Conservation (phyloP, 2,329 filamentous ascomycete species). For the Alternaria sp. region DNA sequence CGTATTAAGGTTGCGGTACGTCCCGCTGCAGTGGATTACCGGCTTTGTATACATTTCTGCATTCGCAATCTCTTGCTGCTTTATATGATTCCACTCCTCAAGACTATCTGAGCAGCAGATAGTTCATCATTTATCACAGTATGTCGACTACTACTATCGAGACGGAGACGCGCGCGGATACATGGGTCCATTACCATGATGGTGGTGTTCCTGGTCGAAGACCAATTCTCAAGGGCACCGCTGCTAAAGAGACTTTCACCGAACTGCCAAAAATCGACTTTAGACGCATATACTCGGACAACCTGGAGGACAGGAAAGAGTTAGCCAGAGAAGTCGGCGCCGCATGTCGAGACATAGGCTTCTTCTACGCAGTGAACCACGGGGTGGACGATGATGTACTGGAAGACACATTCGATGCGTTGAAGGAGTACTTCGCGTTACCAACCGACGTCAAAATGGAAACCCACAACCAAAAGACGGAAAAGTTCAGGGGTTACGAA, state of each 20-base stretch:
- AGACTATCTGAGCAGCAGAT: neutral
- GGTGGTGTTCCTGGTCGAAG: conserved; percentile 37
- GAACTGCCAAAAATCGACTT: conserved; percentile 41
- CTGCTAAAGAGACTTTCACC: conserved; percentile 33
- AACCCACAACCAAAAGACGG: conserved; percentile 43
- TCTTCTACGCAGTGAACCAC: conserved; percentile 44
- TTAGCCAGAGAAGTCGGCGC: conserved; percentile 38
- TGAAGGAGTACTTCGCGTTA: conserved; percentile 41
- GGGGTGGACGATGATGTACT: conserved; percentile 36
- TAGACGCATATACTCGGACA: conserved; percentile 34
- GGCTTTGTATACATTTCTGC: neutral
- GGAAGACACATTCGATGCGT: conserved; percentile 36
- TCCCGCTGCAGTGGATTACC: conserved; percentile 1
- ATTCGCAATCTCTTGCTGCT: neutral
- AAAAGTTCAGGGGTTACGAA: conserved; percentile 46
- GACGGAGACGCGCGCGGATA: conserved; percentile 16
- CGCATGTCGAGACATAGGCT: conserved; percentile 43
- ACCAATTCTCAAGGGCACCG: conserved; percentile 30
- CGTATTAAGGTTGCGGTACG: conserved; percentile 7
- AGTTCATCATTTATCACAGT: neutral
- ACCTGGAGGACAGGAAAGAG: conserved; percentile 29
- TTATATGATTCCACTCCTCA: neutral
- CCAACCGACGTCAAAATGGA: conserved; percentile 45
- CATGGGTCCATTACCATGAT: conserved; percentile 41
- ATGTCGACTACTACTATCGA: conserved; percentile 20